These are phyloP conservation scores for Malus orientalis DNA, from an alignment of 306 rosid genomes.

Conservation along the genomic window DNA sequence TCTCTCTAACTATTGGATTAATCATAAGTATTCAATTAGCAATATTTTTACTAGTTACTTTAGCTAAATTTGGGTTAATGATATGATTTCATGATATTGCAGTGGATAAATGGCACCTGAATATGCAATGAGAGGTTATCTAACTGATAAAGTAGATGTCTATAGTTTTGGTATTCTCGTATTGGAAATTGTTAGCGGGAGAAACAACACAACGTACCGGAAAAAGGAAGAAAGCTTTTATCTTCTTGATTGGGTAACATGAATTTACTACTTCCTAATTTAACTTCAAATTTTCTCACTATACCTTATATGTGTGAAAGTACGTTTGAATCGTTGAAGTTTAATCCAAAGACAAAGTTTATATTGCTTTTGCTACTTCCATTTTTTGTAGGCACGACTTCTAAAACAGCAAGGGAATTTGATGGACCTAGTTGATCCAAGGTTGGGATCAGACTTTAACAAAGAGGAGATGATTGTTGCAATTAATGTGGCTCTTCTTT, in stretches of 20 bases:
- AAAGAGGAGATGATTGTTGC: slow-evolving; percentile 3
- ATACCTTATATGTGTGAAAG: too few relatives aligned
- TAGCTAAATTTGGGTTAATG: background rate
- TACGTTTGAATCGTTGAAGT: too few relatives aligned
- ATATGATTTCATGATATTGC: background rate
- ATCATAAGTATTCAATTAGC: too few relatives aligned
- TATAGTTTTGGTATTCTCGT: slow-evolving; percentile 64
- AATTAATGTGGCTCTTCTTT: slow-evolving; percentile 10
- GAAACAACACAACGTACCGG: slow-evolving; percentile 42
- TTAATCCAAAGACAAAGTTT: too few relatives aligned
- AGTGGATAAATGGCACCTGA: slow-evolving; percentile 35
- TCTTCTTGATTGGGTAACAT: slow-evolving; percentile 55
- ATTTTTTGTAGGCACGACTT: slow-evolving; percentile 16
- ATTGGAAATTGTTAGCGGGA: slow-evolving; percentile 53
- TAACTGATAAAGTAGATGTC: slow-evolving; percentile 48
- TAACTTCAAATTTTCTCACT: background rate
- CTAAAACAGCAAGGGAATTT: slow-evolving; percentile 6
- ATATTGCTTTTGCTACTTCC: too few relatives aligned
- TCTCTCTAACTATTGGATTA: too few relatives aligned
- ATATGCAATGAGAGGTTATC: too few relatives aligned
- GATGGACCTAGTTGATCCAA: slow-evolving; percentile 5
- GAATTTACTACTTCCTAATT: background rate
- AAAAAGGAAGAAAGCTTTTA: slow-evolving; percentile 44
- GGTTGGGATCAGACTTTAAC: slow-evolving; percentile 1
- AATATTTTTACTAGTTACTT: background rate